Evolutionary conservation across 176 grass and related monocot species (phyloP).

Genomic region (Carex kokanica): DNA sequence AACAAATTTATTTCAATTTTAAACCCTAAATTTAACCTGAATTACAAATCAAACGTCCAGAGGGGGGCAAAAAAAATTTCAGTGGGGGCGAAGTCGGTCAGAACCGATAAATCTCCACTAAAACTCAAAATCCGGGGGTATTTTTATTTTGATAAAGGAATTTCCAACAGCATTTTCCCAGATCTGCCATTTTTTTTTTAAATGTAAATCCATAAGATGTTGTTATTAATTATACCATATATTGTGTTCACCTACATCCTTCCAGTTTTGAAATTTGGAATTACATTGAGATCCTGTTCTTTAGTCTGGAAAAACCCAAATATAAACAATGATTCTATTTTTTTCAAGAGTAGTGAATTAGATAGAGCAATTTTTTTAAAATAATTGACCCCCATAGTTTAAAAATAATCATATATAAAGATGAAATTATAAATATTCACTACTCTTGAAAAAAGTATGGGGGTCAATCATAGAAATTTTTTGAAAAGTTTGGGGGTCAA

Average conservation of each 20-base stretch:
- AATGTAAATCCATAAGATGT: background rate
- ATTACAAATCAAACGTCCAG: too few species aligned
- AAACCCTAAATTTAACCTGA: too few species aligned
- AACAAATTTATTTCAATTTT: too few species aligned
- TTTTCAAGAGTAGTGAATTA: background rate
- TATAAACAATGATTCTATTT: background rate
- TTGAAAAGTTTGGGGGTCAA: background rate
- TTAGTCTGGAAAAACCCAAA: background rate
- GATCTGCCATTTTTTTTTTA: background rate
- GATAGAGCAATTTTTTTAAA: too few species aligned
- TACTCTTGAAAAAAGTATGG: too few species aligned
- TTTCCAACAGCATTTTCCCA: background rate
- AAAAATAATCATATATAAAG: too few species aligned
- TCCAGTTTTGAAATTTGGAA: background rate
- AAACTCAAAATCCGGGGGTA: too few species aligned
- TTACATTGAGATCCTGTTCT: background rate
- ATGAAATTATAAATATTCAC: too few species aligned
- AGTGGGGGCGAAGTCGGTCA: too few species aligned
- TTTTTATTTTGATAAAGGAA: background rate
- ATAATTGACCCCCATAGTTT: too few species aligned
- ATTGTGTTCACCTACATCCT: background rate
- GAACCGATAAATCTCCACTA: too few species aligned
- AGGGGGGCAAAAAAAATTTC: too few species aligned
- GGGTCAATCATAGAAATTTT: background rate
- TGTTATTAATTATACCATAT: background rate